These are phyloP conservation scores for Botrytis medusae DNA, from an alignment of 2,329 filamentous ascomycete species.

Conservation along the genomic window DNA sequence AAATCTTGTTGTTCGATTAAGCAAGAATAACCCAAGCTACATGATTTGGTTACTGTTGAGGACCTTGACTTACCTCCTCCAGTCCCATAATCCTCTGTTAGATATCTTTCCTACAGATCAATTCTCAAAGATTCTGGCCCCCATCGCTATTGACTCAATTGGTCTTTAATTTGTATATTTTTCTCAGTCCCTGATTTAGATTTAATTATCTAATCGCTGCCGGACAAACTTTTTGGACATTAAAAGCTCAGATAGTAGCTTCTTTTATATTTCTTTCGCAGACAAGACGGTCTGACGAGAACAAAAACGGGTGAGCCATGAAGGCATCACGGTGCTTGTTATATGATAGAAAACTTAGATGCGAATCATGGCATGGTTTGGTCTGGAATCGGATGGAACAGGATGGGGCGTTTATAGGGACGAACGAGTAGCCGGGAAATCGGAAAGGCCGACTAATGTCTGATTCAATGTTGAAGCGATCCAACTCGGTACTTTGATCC, in stretches of 20 bases:
- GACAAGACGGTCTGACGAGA: background rate
- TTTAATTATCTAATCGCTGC: background rate
- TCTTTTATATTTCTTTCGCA: conserved; percentile 5
- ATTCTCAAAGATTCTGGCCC: background rate
- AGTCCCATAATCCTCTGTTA: background rate
- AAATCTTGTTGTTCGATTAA: background rate
- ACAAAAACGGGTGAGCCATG: background rate
- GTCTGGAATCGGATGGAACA: background rate
- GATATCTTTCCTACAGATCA: background rate
- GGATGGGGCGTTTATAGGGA: background rate
- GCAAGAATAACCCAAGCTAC: background rate
- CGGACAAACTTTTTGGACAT: conserved; percentile 5
- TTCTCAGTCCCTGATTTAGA: background rate
- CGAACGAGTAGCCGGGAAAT: background rate
- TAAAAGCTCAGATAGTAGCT: conserved; percentile 7
- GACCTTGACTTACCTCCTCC: background rate
- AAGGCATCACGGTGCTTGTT: conserved; percentile 6
- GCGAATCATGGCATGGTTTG: conserved; percentile 11
- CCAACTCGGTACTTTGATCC: background rate
- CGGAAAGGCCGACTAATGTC: background rate
- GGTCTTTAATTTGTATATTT: conserved; percentile 21
- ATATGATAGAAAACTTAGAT: conserved; percentile 10
- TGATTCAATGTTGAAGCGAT: background rate
- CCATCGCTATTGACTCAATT: background rate
- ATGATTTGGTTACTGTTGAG: background rate